Evolutionary conservation across 257 asterid species (phyloP), one percentile per base, ranked within the genome.

Genomic region (Solanum pinnatisectum): DNA sequence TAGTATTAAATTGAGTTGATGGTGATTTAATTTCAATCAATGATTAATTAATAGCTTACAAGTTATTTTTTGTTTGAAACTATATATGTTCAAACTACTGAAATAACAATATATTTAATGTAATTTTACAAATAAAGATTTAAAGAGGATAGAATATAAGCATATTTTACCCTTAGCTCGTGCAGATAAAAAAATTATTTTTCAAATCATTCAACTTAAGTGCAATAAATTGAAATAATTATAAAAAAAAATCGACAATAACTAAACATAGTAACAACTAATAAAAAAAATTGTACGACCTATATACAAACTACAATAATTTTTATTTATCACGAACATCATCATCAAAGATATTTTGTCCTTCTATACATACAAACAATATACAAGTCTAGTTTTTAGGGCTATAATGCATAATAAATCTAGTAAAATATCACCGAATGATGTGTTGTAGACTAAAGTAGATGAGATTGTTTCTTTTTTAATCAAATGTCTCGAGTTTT

Each of bases 111-210:
- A 12, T 44, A 44, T 44, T 10, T 0, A 4, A 0, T 46, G 2
- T 13, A 13, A 46, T 46, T 46, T 46, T 14, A 46, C 5, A 46
- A 13, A 11, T 46, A 2, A 13, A 46, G 5, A 12, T 13, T 13
- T 44, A 11, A 44, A 12, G 2, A 14, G 5, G 4, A 5, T 46
- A 14, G 18, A 46, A 4, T 13, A 4, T 46, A 46, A 6, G 1
- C 0, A 13, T 1, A 13, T 2, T 13, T 46, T 46, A 5, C 1
- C 4, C 52, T 1, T 1, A 46, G 0, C 6, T 4, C 1, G 5
- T 46, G 2, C 1, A 46, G 18, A 46, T 13, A 8, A 1, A 8
- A 1, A 59, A 3, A 59, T 5, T 20, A 1, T 59, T 59, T 59
- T 59, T 1, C 3, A 20, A 6, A 0, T 1, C 3, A 2, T 20